These are phyloP conservation scores for Serendipita sp. DNA, from an alignment of 768 basidiomycete species.

Conservation along the genomic window DNA sequence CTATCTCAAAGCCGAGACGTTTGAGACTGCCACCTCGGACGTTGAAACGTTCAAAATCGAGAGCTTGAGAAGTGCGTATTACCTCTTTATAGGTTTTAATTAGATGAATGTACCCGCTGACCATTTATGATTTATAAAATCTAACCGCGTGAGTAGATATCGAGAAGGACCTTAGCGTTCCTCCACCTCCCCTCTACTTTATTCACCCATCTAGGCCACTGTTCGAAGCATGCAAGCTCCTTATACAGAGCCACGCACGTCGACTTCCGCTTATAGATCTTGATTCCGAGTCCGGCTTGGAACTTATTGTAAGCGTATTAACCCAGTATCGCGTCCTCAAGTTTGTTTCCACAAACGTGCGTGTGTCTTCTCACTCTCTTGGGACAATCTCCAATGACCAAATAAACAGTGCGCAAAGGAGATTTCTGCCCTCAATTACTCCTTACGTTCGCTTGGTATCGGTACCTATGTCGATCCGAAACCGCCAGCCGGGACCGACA, in stretches of 20 bases:
- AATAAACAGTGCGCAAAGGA: slow-evolving; percentile 23
- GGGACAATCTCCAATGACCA: not conserved
- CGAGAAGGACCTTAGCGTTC: slow-evolving; percentile 28
- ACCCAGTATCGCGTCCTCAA: slow-evolving; percentile 34
- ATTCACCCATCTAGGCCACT: slow-evolving; percentile 31
- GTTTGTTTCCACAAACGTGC: slow-evolving; percentile 29
- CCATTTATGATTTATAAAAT: not conserved
- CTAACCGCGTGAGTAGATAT: slow-evolving; percentile 21
- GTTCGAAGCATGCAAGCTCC: slow-evolving; percentile 28
- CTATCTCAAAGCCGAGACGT: slow-evolving; percentile 26
- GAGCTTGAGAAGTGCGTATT: slow-evolving; percentile 24
- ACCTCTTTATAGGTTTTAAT: not conserved
- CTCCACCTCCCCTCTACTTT: slow-evolving; percentile 30
- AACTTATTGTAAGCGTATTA: slow-evolving; percentile 30
- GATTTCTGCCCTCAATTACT: slow-evolving; percentile 19
- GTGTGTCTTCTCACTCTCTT: not conserved
- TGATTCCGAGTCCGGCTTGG: slow-evolving; percentile 29
- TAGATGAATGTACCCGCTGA: not conserved
- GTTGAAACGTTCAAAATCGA: slow-evolving; percentile 29
- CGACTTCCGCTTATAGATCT: slow-evolving; percentile 31
- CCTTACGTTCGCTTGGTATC: slow-evolving; percentile 25
- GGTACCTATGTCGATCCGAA: slow-evolving; percentile 26
- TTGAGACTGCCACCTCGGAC: slow-evolving; percentile 28
- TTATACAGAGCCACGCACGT: slow-evolving; percentile 29
- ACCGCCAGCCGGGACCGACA: slow-evolving; percentile 10